Base-by-base conservation (phyloP, 2,329 filamentous ascomycete species). In the Fusarium miscanthi region DNA sequence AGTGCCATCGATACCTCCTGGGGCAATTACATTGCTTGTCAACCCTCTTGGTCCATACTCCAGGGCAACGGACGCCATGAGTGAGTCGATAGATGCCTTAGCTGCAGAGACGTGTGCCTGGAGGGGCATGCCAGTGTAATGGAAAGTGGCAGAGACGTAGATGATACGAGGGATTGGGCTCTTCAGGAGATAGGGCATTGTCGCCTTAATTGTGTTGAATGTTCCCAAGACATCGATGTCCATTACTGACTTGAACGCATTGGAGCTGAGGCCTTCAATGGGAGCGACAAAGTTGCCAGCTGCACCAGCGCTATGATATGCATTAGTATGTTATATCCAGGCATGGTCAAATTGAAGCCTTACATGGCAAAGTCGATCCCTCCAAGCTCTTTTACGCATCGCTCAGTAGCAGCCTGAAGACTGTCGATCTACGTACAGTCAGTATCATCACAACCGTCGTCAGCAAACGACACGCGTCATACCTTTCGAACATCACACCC, bases 141-240 rank as follows among this genome's bases (percentile, higher is more conserved):
- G 95, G 77, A 98, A 92, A 3, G 94, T 95, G 8, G 95, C 95
- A 48, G 93, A 96, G 69, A 98, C 89, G 81, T 95, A 97, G 77
- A 98, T 89, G 78, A 98, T 94, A 64, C 95, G 91, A 14, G 95
- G 94, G 49, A 76, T 74, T 2, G 93, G 91, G n/a, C 94, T 97
- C 76, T 90, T 87, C 17, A 94, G 83, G 6, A 99, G 88, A 77
- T 97, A 88, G 0, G 94, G 94, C 38, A 98, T 85, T 2, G 94
- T 96, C 7, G 95, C 94, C 84, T 98, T 98, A 78, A 97, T 87
- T 6, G 94, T 97, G 85, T 98, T 97, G 84, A 93, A 99, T 21
- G 93, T 97, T 37, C 96, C 96, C 40, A 98, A 82, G 6, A 97
- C 92, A 80, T 98, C 96, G 78, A 99, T 99, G 69, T 98, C 96